Conservation (phyloP, 73 alveolate genomes). For the Symbiodinium pilosum region DNA sequence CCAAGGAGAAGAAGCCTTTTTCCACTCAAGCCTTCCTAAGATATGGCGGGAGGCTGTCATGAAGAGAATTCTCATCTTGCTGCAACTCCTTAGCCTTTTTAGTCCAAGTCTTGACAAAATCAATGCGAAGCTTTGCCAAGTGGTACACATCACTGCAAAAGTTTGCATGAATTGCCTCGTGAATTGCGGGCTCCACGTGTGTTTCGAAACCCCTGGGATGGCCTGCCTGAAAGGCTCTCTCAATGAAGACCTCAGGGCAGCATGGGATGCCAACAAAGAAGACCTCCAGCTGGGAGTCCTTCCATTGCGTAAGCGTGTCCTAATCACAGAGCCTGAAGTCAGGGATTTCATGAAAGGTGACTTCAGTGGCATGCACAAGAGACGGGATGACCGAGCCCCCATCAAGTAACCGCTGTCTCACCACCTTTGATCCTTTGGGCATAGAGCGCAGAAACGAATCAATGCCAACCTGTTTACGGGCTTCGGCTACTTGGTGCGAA, state of each 20-base stretch:
- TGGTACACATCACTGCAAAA: background rate
- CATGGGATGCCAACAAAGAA: background rate
- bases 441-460: background rate
- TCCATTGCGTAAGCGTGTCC: too few species aligned
- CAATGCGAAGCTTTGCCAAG: background rate
- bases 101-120: background rate
- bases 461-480: background rate
- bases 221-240: background rate
- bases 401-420: background rate
- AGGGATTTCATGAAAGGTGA: background rate
- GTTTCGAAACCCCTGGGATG: background rate
- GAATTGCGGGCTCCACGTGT: too few species aligned
- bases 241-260: background rate
- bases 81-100: background rate
- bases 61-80: background rate
- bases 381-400: background rate
- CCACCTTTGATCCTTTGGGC: background rate
- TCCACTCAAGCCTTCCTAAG: background rate
- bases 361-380: background rate
- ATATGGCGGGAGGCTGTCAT: background rate
- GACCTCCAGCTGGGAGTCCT: background rate
- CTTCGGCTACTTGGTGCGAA: background rate
- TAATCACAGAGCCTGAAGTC: background rate
- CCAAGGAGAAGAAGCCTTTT: background rate
- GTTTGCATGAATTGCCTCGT: background rate